Conservation (phyloP, 1,139 yeast genomes). For the Lodderomyces jiufengensis region DNA sequence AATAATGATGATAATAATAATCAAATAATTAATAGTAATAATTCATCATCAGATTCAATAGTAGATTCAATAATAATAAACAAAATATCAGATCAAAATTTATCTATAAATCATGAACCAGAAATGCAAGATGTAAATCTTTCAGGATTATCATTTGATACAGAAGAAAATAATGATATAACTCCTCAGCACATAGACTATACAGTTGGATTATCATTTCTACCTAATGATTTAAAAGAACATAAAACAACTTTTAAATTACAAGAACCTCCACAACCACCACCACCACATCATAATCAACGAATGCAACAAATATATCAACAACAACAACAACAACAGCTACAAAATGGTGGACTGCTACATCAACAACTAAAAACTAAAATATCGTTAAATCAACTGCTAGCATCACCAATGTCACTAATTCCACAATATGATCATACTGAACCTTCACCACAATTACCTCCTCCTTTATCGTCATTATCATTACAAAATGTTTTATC, state of each 20-base stretch:
- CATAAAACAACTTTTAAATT: constrained; percentile 17
- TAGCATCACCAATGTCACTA: constrained; percentile 23
- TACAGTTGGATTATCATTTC: constrained; percentile 7
- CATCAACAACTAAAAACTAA: constrained; percentile 3
- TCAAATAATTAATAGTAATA: too few species aligned
- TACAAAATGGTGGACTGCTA: constrained; percentile 5
- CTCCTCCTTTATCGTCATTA: constrained; percentile 26
- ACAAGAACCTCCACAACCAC: constrained; percentile 22
- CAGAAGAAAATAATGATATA: constrained; percentile 4
- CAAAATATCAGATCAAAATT: neutral
- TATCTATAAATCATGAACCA: constrained; percentile 12
- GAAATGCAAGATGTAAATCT: constrained; percentile 11
- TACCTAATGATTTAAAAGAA: constrained; percentile 10
- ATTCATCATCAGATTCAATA: too few species aligned
- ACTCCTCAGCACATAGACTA: constrained; percentile 9
- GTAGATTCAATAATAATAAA: neutral
- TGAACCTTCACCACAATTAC: constrained; percentile 34
- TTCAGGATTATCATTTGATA: constrained; percentile 8
- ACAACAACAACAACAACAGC: constrained; percentile 4
- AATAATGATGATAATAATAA: too few species aligned
- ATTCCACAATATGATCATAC: constrained; percentile 16
- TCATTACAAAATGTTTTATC: constrained; percentile 20
- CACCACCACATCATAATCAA: too few species aligned
- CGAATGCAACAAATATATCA: too few species aligned
- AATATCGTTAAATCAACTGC: constrained; percentile 12